phyloP scores from a whole-genome alignment of 148 eudicot genomes.

The Fagopyrum esculentum region DNA sequence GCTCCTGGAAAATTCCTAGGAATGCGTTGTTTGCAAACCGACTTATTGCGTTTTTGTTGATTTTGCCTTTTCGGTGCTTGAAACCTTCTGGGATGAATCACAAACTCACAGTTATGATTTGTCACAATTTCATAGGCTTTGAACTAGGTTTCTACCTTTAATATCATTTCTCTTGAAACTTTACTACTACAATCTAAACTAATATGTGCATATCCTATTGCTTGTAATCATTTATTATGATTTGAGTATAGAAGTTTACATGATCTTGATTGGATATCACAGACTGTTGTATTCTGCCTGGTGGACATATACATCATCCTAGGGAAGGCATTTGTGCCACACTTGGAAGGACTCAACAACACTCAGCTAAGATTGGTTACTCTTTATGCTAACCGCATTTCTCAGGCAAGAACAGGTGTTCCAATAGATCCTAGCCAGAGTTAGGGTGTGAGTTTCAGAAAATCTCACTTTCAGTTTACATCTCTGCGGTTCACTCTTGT shows the following conservation, averaged over 20 bases:
- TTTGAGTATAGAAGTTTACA: not conserved
- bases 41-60: no score
- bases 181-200: not conserved
- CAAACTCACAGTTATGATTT: not conserved
- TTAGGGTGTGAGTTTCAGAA: constrained; percentile 11
- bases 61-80: not conserved
- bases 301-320: constrained; percentile 96
- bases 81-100: not conserved
- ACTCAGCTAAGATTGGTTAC: constrained; percentile 91
- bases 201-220: not conserved
- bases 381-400: constrained; percentile 88
- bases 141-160: not conserved
- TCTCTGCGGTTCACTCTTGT: not conserved
- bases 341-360: constrained; percentile 88
- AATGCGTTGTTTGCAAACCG: no score
- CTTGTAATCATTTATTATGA: not conserved
- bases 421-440: constrained; percentile 50
- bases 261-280: constrained; percentile 20
- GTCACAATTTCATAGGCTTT: no score
- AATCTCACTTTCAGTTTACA: not conserved
- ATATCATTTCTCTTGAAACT: not conserved
- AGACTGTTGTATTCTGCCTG: constrained; percentile 96
- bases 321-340: constrained; percentile 85
- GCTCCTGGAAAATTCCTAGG: no score
- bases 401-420: constrained; percentile 82